phyloP scores from a whole-genome alignment of 257 asterid genomes.

The Nicotiana sylvestris region DNA sequence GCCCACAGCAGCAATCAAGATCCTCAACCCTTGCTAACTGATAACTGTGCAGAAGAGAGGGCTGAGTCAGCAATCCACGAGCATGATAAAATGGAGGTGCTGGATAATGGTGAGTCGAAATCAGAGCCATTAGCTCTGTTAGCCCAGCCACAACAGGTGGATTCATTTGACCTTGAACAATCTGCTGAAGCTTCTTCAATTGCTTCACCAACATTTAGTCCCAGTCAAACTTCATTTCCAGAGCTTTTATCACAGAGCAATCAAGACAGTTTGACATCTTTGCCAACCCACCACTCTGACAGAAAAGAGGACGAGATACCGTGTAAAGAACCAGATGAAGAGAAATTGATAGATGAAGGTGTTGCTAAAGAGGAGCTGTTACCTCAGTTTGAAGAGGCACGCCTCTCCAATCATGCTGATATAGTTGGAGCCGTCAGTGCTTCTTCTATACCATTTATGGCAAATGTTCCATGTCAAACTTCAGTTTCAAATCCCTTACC shows the following conservation, averaged over 20 bases:
- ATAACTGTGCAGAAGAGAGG: slow-evolving; percentile 3
- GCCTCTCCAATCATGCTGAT: slow-evolving; percentile 24
- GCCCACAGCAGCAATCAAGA: neutral
- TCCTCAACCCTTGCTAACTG: slow-evolving; percentile 5
- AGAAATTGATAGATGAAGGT: slow-evolving; percentile 23
- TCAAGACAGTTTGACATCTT: slow-evolving; percentile 19
- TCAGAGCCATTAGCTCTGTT: slow-evolving; percentile 1
- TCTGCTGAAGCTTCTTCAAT: slow-evolving; percentile 6
- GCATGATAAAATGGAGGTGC: slow-evolving; percentile 7
- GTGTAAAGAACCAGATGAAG: slow-evolving; percentile 18
- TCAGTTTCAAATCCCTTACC: slow-evolving; percentile 30
- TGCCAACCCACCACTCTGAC: slow-evolving; percentile 9
- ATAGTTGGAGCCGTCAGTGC: slow-evolving; percentile 20
- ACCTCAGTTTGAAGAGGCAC: slow-evolving; percentile 22
- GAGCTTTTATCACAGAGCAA: slow-evolving; percentile 11
- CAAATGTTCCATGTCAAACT: slow-evolving; percentile 23
- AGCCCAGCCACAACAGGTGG: slow-evolving; percentile 1
- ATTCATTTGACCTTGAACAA: slow-evolving; percentile 4
- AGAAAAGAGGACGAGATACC: slow-evolving; percentile 32
- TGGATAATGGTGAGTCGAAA: neutral
- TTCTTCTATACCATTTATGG: slow-evolving; percentile 21
- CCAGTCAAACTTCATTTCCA: slow-evolving; percentile 12
- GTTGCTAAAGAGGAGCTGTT: slow-evolving; percentile 25
- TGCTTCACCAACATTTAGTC: neutral
- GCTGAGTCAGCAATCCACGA: neutral